Base-by-base conservation (phyloP, 2,329 filamentous ascomycete genomes). In the Ambrosiella cleistominuta region DNA sequence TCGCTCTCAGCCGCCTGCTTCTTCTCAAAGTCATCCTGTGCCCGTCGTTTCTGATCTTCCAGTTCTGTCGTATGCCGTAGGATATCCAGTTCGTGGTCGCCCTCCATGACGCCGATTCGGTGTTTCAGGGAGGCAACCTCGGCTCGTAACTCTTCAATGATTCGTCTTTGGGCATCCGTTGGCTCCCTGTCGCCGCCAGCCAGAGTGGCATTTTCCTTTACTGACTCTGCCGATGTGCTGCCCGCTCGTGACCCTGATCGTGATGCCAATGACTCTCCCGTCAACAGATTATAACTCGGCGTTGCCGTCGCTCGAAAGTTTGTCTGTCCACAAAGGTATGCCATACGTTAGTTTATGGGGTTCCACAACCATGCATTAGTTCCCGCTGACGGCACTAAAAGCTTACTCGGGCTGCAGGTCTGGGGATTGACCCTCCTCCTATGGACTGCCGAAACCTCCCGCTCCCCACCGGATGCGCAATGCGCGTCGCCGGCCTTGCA, bases 91-190 rank as follows among this genome's bases (percentile, higher is more conserved):
- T 95, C 88, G 64, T 86, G 84, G 66, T 97, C 91, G 64, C 95
- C 88, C 65, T 91, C 90, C 57, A 87, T 74, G 15, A 86, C 91
- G 65, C 89, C 86, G 63, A 95, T 77, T 60, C 91, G 88, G 71
- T 96, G 98, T 62, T 83, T 84, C 55, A 96, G 74, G 0, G 88
- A 87, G 62, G 90, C 93, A 47, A 97, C 75, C 69, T 96, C 88
- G 1, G 91, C 88, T 66, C 91, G 90, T 35, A 97, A 76, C 63
- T 90, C 85, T 66, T 97, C 90, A 61, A 77, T 79, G 40, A 73
- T 72, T 58, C 71, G 75, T 54, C 75, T 73, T 66, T 78, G 79
- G 51, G 72, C 74, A 65, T 82, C 79, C 65, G 80, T 79, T 58
- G 77, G 27, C 4, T 27, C 27, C 27, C 3, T 74, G 60, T 80